These are phyloP conservation scores for Plasmodium yoelii DNA, from an alignment of 169 alveolate species.

Conservation along the genomic window DNA sequence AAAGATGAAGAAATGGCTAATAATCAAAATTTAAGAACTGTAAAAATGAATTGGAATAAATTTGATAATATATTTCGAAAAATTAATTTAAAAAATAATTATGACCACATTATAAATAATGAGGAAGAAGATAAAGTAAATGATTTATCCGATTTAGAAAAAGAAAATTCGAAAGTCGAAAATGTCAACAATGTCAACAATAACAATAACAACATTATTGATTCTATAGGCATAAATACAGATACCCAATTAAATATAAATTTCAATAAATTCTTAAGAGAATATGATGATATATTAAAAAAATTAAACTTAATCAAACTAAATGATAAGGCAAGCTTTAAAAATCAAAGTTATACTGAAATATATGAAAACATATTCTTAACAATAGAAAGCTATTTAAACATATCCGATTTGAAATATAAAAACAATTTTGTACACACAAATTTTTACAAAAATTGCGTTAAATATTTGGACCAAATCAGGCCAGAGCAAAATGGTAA, in stretches of 20 bases:
- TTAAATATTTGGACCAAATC: not conserved
- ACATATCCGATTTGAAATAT: conserved; percentile 31
- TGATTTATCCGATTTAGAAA: conserved; percentile 34
- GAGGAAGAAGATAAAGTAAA: not conserved
- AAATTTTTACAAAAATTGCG: conserved; percentile 53
- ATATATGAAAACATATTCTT: conserved; percentile 51
- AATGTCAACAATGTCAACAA: no score
- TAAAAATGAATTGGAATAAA: conserved; percentile 72
- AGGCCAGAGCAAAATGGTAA: not conserved
- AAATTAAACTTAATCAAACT: conserved; percentile 30
- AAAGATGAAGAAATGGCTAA: conserved; percentile 55
- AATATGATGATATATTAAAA: conserved; percentile 39
- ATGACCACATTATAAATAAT: conserved; percentile 18
- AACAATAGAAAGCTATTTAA: conserved; percentile 43
- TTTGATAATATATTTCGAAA: conserved; percentile 63
- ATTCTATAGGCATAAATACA: not conserved
- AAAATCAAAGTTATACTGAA: conserved; percentile 31
- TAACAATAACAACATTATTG: no score
- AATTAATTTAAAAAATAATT: conserved; percentile 53
- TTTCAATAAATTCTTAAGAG: conserved; percentile 24
- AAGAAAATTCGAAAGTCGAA: conserved; percentile 10
- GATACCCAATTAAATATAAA: conserved; percentile 25
- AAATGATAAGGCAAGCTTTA: conserved; percentile 40
- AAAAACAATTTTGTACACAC: conserved; percentile 65
- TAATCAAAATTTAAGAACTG: conserved; percentile 64